Percentiles rank a stretch among this genome's conserved stretches.
Evolutionary conservation across 2,329 filamentous ascomycete genomes (phyloP).

Genomic region (Trichoderma sp.): DNA sequence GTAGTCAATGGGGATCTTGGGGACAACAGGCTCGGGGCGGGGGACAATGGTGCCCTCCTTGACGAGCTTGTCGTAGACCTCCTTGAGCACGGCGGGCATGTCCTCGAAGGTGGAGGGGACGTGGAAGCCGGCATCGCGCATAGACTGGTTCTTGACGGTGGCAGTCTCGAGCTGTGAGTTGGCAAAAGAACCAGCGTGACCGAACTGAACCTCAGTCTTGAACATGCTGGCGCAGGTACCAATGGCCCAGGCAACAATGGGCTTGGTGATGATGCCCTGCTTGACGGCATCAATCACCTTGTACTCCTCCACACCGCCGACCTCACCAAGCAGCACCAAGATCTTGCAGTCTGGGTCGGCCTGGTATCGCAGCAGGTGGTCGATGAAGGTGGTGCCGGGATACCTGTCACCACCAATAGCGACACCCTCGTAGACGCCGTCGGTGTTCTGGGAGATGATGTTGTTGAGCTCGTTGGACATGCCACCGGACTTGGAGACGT

Average conservation of each 20-base stretch:
- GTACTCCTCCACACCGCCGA: slow-evolving; percentile 99
- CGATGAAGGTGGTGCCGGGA: slow-evolving; percentile 98
- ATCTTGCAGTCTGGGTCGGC: slow-evolving; percentile 98
- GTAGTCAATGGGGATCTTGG: slow-evolving; percentile 99
- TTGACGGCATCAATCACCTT: slow-evolving; percentile 98
- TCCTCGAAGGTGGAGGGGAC: slow-evolving; percentile 98
- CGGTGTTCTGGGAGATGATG: slow-evolving; percentile 93
- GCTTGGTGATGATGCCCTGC: slow-evolving; percentile 92
- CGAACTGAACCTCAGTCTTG: slow-evolving; percentile 99
- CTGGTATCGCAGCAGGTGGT: slow-evolving; percentile 96
- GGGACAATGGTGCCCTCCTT: slow-evolving; percentile 81
- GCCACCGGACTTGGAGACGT: slow-evolving; percentile 99
- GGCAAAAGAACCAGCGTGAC: slow-evolving; percentile 96
- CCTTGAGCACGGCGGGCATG: slow-evolving; percentile 70
- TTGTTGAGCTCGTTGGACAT: slow-evolving; percentile 99
- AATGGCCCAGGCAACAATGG: slow-evolving; percentile 98
- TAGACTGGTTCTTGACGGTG: slow-evolving; percentile 91
- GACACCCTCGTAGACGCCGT: slow-evolving; percentile 98
- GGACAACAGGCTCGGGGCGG: slow-evolving; percentile 82
- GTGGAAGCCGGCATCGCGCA: slow-evolving; percentile 91
- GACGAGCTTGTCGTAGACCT: slow-evolving; percentile 87
- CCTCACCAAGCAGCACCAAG: slow-evolving; percentile 90
- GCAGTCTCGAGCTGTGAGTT: slow-evolving; percentile 99
- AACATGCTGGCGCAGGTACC: slow-evolving; percentile 99
- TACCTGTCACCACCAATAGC: slow-evolving; percentile 99